Percentiles rank a stretch among this genome's conserved stretches.
These are phyloP conservation scores for Ogataea angusta DNA, from an alignment of 805 yeast species.

Conservation along the genomic window DNA sequence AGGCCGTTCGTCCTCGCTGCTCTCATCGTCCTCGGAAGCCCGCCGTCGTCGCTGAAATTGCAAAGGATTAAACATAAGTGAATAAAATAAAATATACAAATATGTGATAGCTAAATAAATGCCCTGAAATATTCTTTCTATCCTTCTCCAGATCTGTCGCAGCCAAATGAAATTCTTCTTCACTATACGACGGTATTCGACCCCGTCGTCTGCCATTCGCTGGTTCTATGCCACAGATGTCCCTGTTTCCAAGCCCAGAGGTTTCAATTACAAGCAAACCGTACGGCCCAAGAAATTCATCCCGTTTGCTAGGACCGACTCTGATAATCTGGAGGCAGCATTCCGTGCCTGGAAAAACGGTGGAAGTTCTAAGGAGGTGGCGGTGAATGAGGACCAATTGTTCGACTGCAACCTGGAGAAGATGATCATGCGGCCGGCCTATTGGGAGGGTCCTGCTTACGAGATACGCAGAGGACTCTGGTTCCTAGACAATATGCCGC, in stretches of 20 bases:
- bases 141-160: not conserved
- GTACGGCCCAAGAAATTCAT: constrained; percentile 56
- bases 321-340: constrained; percentile 53
- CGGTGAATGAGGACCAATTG: constrained; percentile 78
- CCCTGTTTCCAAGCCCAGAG: constrained; percentile 65
- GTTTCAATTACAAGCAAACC: constrained; percentile 49
- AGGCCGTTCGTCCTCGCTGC: constrained; percentile 4
- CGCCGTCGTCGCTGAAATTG: constrained; percentile 7
- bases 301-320: constrained; percentile 66
- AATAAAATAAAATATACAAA: not conserved
- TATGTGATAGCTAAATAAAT: not conserved
- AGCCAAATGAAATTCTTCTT: not conserved
- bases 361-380: constrained; percentile 30
- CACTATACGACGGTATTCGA: constrained; percentile 2
- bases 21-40: not conserved
- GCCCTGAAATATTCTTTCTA: not conserved
- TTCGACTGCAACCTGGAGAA: constrained; percentile 64
- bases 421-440: constrained; percentile 62
- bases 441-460: constrained; percentile 86
- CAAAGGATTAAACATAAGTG: constrained; percentile 7
- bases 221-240: constrained; percentile 88
- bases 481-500: constrained; percentile 65
- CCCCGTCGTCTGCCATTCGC: not conserved
- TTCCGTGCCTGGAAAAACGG: constrained; percentile 30
- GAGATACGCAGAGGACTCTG: constrained; percentile 84